A percentile compares a stretch with the other conserved stretches of the same genome.
Conservation (phyloP, 148 eudicot genomes). For the Selenicereus undatus region DNA sequence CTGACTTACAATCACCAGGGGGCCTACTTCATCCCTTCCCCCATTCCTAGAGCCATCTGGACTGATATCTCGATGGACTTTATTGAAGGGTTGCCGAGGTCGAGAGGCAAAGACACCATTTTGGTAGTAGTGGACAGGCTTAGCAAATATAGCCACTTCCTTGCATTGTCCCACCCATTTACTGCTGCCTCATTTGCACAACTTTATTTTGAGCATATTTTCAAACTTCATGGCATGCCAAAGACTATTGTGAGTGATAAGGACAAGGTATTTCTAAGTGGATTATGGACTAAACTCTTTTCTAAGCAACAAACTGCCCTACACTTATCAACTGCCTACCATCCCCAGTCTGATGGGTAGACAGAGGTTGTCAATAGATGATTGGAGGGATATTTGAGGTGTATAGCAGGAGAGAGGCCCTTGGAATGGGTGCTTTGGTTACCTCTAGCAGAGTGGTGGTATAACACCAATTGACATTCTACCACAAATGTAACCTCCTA, state of each 20-base stretch:
- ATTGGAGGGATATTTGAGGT: too few relatives aligned
- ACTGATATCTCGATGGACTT: too few relatives aligned
- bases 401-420: too few relatives aligned
- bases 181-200: not conserved
- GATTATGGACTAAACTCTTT: too few relatives aligned
- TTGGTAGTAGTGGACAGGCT: not conserved
- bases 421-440: too few relatives aligned
- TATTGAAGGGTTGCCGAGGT: not conserved
- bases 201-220: not conserved
- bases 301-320: too few relatives aligned
- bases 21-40: not conserved
- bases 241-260: not conserved
- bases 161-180: not conserved
- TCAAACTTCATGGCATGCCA: not conserved
- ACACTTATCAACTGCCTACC: too few relatives aligned
- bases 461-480: too few relatives aligned
- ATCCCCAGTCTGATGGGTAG: too few relatives aligned
- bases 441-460: too few relatives aligned
- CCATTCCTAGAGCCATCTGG: not conserved
- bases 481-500: too few relatives aligned
- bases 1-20: not conserved
- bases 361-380: too few relatives aligned
- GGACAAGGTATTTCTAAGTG: not conserved
- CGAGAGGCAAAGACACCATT: not conserved
- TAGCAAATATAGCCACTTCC: not conserved